Evolutionary conservation across 2,329 filamentous ascomycete genomes (phyloP), one percentile per base, ranked within the genome.

Genomic region (Akanthomyces uredinophilus): DNA sequence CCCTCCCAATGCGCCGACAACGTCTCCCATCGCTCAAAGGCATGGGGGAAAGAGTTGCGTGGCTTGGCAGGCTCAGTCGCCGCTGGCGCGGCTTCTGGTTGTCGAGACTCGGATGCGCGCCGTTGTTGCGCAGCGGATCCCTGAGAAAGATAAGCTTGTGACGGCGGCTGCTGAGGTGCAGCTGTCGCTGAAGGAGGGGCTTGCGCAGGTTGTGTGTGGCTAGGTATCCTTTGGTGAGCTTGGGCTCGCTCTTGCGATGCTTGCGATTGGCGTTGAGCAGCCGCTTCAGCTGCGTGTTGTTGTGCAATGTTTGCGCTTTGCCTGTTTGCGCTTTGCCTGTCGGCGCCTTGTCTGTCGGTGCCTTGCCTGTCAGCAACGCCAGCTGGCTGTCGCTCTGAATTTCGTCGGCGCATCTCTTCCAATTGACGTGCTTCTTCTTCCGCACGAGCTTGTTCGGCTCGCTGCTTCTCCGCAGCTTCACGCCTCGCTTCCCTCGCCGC

Each of bases 1-100:
- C 95, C 95, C 74, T 99, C 95, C 95, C 95, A 99, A 69, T 98
- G 94, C 6, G 95, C 96, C 0, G 95, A 99, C 3, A 99, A 78
- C 0, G 91, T 94, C 73, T 99, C 95, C 95, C 95, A 99, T 64
- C 95, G 85, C 75, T 99, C 94, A 70, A 99, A 99, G 0, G 95
- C 95, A 75, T 98, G 95, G 0, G 95, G 95, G 67, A 99, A 98
- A 0, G 88, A 87, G 52, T 89, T 91, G 62, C 87, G 80, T 58
- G 83, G 74, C 57, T 82, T 76, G 4, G 72, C 65, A n/a, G 39
- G 47, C 54, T 47, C 64, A 5, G 43, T 39, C 27, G 54, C 35
- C n/a, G 47, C 65, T 62, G 29, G 66, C 64, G 11, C 66, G 57
- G 20, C 63, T 63, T 52, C 70, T 66, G 43, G 58, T 58, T 4